Percentiles rank a stretch among this genome's conserved stretches.
phyloP scores from a whole-genome alignment of 2,329 filamentous ascomycete species.

The Penicillium olsonii region DNA sequence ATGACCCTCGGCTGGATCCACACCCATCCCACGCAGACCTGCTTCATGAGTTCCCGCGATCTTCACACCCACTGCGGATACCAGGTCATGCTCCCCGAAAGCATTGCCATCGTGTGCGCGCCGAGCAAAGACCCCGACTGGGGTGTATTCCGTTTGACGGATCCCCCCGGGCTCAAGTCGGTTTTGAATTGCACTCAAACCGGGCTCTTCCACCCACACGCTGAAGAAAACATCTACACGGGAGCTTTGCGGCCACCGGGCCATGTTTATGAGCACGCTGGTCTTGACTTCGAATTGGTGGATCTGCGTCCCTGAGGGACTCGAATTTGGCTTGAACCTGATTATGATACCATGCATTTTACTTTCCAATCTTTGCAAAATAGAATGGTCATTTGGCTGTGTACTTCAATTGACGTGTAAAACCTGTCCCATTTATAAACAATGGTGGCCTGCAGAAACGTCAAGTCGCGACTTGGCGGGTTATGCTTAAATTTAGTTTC shows the following conservation, averaged over 20 bases:
- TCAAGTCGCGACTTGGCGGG: too few species aligned
- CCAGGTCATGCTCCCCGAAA: conserved; percentile 94
- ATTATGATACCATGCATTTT: conserved; percentile 23
- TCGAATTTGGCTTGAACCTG: conserved; percentile 7
- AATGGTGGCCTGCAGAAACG: too few species aligned
- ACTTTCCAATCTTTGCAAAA: background rate
- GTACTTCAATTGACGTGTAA: too few species aligned
- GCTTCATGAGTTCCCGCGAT: conserved; percentile 95
- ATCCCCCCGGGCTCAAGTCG: conserved; percentile 86
- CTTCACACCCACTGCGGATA: conserved; percentile 92
- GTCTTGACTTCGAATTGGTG: conserved; percentile 67
- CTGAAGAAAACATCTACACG: conserved; percentile 72
- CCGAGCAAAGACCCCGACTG: conserved; percentile 74
- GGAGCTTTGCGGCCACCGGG: conserved; percentile 70
- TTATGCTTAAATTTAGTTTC: background rate
- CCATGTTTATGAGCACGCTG: conserved; percentile 69
- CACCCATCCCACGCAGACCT: conserved; percentile 93
- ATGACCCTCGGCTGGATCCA: conserved; percentile 96
- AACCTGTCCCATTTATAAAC: too few species aligned
- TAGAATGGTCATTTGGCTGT: background rate
- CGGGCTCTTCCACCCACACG: conserved; percentile 81
- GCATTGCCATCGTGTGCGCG: conserved; percentile 94
- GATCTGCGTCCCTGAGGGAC: conserved; percentile 52
- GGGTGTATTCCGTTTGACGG: conserved; percentile 89
- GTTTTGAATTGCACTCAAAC: conserved; percentile 76